Percentiles rank a stretch among this genome's conserved stretches.
Evolutionary conservation across 257 asterid species (phyloP).

Genomic region (Lavandula angustifolia): DNA sequence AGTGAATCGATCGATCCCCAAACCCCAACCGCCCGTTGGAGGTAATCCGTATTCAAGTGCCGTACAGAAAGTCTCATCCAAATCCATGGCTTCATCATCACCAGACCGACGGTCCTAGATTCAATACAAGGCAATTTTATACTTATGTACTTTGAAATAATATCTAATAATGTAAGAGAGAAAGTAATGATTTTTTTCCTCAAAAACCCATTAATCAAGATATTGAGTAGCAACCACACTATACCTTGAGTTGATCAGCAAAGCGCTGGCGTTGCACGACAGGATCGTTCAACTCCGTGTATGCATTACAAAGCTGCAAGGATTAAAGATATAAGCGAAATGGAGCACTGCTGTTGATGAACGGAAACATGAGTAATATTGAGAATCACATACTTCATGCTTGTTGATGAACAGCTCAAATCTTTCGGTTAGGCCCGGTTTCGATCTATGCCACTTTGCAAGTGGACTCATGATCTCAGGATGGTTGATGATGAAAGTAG

Average conservation of each 20-base stretch:
- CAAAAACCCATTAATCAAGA: neutral
- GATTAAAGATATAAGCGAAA: neutral
- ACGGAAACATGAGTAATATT: neutral
- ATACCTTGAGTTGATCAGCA: conserved; percentile 90
- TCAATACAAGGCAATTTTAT: conserved; percentile 18
- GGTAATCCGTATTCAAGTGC: conserved; percentile 95
- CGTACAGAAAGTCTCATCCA: conserved; percentile 78
- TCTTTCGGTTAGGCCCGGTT: conserved; percentile 78
- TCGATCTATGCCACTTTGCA: conserved; percentile 93
- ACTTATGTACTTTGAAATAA: neutral
- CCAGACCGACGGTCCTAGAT: conserved; percentile 86
- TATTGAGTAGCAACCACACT: neutral
- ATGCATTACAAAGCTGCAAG: conserved; percentile 78
- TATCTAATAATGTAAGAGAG: neutral
- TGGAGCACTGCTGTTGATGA: neutral
- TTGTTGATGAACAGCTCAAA: conserved; percentile 89
- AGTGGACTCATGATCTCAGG: conserved; percentile 94
- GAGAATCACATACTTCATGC: conserved; percentile 55
- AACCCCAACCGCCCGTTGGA: conserved; percentile 96
- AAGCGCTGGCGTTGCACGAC: conserved; percentile 91
- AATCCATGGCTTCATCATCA: conserved; percentile 94
- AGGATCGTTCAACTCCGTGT: conserved; percentile 91
- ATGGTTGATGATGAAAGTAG: conserved; percentile 83
- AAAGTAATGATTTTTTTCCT: neutral
- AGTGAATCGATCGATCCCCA: conserved; percentile 77